Conservation (phyloP, 352 stramenopile species). For the Pythium brachiatum region DNA sequence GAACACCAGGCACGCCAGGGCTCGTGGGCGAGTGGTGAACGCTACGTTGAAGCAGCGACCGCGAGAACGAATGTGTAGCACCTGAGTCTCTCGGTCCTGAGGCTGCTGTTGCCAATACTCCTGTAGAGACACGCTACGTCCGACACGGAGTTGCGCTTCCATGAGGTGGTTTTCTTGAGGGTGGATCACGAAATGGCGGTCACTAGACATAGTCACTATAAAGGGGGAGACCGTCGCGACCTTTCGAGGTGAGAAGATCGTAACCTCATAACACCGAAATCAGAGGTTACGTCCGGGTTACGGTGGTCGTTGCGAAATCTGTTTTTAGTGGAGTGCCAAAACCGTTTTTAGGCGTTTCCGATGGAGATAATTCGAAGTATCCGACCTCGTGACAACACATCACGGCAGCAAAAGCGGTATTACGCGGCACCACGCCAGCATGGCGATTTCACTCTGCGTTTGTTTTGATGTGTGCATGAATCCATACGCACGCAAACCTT, state of each 20-base stretch:
- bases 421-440: too few relatives aligned
- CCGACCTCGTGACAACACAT: too few relatives aligned
- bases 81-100: conserved; percentile 19
- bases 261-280: conserved; percentile 8
- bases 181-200: not conserved
- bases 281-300: not conserved
- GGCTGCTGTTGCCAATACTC: conserved; percentile 23
- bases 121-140: conserved; percentile 15
- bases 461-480: not conserved
- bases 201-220: conserved; percentile 6
- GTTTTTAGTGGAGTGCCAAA: too few relatives aligned
- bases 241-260: not conserved
- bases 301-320: not conserved
- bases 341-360: too few relatives aligned
- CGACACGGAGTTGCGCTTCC: conserved; percentile 23
- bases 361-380: too few relatives aligned
- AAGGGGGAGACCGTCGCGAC: not conserved
- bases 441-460: not conserved
- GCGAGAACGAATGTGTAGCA: conserved; percentile 29
- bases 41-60: conserved; percentile 41
- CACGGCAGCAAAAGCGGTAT: too few relatives aligned
- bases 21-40: conserved; percentile 23
- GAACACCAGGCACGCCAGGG: conserved; percentile 42
- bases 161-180: not conserved
- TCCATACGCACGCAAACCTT: not conserved